A percentile compares a stretch with the other conserved stretches of the same genome.
phyloP scores from a whole-genome alignment of 768 basidiomycete species.

The Phylloporus arenicola region DNA sequence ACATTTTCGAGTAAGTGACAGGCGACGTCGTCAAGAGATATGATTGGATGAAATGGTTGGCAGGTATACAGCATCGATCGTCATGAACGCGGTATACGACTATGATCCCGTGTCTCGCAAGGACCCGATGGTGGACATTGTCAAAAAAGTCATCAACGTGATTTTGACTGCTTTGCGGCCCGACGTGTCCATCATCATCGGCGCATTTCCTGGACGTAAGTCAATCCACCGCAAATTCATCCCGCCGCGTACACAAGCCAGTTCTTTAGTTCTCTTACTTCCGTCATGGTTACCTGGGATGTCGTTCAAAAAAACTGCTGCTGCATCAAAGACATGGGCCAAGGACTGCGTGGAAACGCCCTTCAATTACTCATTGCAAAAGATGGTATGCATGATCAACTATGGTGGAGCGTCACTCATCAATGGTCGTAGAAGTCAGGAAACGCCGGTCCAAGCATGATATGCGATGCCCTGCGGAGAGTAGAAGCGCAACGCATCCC shows the following conservation, averaged over 20 bases:
- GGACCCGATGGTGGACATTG: conserved; percentile 8
- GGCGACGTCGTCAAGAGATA: too few species aligned
- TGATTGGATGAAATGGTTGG: neutral
- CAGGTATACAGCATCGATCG: conserved; percentile 11
- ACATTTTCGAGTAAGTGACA: conserved; percentile 27
- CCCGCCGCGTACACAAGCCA: neutral
- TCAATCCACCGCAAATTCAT: neutral
- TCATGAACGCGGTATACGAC: conserved; percentile 10
- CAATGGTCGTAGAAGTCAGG: conserved; percentile 2
- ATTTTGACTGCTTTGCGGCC: conserved; percentile 4
- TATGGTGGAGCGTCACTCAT: neutral
- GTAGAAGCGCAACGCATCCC: conserved; percentile 1
- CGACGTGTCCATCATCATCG: conserved; percentile 6
- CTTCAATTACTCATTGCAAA: conserved; percentile 5
- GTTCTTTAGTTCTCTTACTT: conserved; percentile 2
- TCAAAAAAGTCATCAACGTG: conserved; percentile 5
- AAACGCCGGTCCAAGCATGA: conserved; percentile 1
- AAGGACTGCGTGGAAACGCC: conserved; percentile 10
- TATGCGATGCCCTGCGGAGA: conserved; percentile 3
- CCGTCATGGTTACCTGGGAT: conserved; percentile 13
- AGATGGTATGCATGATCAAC: neutral
- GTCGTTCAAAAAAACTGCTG: conserved; percentile 4
- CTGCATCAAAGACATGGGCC: neutral
- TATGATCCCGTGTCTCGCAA: conserved; percentile 12
- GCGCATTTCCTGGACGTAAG: conserved; percentile 13